Conservation (phyloP, 2,329 filamentous ascomycete species). For the Trichophyton equinum region DNA sequence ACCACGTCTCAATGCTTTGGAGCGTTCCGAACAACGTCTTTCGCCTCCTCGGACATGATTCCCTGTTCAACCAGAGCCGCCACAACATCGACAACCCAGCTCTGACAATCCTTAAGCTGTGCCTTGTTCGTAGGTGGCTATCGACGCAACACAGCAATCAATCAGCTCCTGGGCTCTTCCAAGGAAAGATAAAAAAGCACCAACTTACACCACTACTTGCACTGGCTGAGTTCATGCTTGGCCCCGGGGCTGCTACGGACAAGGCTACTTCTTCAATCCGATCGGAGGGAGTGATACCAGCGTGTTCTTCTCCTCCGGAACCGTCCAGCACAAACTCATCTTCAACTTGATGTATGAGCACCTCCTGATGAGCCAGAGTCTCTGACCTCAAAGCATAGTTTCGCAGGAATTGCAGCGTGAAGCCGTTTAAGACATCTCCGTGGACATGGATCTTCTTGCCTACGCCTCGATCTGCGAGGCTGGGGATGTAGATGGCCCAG, state of each 20-base stretch:
- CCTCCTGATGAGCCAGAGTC: neutral
- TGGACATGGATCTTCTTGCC: conserved; percentile 18
- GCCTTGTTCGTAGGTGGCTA: conserved; percentile 14
- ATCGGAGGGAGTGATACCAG: conserved; percentile 8
- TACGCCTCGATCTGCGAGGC: conserved; percentile 3
- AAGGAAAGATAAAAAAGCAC: neutral
- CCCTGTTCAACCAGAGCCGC: conserved; percentile 13
- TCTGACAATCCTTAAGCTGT: conserved; percentile 17
- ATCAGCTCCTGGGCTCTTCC: neutral
- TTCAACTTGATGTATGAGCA: neutral
- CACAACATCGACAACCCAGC: conserved; percentile 16
- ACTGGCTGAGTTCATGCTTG: conserved; percentile 14
- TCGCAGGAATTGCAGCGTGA: conserved; percentile 14
- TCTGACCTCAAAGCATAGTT: conserved; percentile 13
- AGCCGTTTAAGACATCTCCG: conserved; percentile 16
- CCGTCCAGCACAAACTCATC: neutral
- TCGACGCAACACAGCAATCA: conserved; percentile 1
- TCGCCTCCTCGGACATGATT: neutral
- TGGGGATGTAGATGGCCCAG: conserved; percentile 18
- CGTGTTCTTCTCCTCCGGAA: conserved; percentile 1
- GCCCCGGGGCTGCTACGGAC: conserved; percentile 14
- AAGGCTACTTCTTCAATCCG: conserved; percentile 16
- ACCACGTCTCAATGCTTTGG: neutral
- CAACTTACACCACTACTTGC: neutral
- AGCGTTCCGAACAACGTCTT: neutral